A percentile compares a stretch with the other conserved stretches of the same genome.
These are phyloP conservation scores for Endocalyx cinctus DNA, from an alignment of 2,329 filamentous ascomycete genomes.

Conservation along the genomic window DNA sequence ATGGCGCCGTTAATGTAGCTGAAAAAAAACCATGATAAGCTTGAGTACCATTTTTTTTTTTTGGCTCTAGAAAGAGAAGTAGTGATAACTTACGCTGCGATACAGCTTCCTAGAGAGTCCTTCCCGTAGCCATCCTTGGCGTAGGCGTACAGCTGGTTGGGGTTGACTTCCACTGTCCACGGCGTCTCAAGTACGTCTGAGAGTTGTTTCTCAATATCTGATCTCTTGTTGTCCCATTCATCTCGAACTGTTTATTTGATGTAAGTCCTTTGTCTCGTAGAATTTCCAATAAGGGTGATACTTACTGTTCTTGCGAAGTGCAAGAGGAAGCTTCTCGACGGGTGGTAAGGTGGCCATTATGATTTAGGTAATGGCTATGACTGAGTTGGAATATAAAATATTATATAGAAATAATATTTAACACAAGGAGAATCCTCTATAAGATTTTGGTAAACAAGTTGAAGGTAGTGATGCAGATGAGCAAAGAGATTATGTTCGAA, in stretches of 20 bases:
- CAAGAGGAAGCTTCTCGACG: constrained; percentile 46
- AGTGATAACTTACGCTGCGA: constrained; percentile 34
- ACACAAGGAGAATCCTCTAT: too few species aligned
- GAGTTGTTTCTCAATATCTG: constrained; percentile 37
- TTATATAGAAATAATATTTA: too few species aligned
- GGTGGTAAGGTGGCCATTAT: constrained; percentile 37
- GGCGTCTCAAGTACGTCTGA: constrained; percentile 39
- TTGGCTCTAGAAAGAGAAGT: neutral
- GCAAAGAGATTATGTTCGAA: too few species aligned
- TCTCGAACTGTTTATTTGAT: constrained; percentile 40
- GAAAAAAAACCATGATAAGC: too few species aligned
- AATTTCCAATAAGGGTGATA: constrained; percentile 2
- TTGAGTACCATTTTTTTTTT: too few species aligned
- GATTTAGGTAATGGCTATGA: too few species aligned
- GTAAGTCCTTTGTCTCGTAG: neutral
- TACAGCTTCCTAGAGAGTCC: constrained; percentile 38
- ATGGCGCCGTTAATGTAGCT: constrained; percentile 43
- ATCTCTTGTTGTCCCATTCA: constrained; percentile 45
- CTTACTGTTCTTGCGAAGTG: constrained; percentile 47
- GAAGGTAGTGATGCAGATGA: too few species aligned
- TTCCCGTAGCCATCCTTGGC: constrained; percentile 36
- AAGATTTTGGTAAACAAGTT: too few species aligned
- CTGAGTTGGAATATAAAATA: too few species aligned
- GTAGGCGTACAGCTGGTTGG: constrained; percentile 43
- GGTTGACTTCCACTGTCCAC: constrained; percentile 48